Evolutionary conservation across 2,329 filamentous ascomycete species (phyloP).

Genomic region (Microdochium paspali): DNA sequence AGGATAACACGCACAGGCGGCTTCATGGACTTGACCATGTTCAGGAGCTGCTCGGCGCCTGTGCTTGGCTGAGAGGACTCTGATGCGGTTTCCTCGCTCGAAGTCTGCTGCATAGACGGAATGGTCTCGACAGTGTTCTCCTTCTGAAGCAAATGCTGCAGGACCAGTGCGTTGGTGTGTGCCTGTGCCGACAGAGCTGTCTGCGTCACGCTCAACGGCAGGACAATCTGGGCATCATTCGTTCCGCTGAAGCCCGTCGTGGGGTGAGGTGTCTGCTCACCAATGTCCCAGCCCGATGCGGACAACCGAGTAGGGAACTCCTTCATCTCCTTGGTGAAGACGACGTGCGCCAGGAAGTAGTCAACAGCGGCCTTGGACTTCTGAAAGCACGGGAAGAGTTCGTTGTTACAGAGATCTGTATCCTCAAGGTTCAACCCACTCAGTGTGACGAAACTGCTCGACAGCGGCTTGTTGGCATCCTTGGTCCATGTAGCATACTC

Average conservation of each 20-base stretch:
- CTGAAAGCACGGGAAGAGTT: slow-evolving; percentile 43
- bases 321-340: slow-evolving; percentile 53
- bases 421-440: slow-evolving; percentile 51
- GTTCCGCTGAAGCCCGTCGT: slow-evolving; percentile 64
- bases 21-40: slow-evolving; percentile 26
- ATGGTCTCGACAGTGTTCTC: slow-evolving; percentile 33
- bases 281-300: slow-evolving; percentile 60
- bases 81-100: not conserved
- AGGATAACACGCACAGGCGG: slow-evolving; percentile 48
- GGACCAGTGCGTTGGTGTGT: slow-evolving; percentile 60
- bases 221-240: slow-evolving; percentile 48
- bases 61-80: slow-evolving; percentile 8
- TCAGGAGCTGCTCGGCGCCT: slow-evolving; percentile 33
- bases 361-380: slow-evolving; percentile 47
- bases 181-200: slow-evolving; percentile 41
- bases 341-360: slow-evolving; percentile 48
- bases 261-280: slow-evolving; percentile 29
- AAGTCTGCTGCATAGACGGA: not conserved
- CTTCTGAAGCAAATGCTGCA: slow-evolving; percentile 44
- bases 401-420: slow-evolving; percentile 27
- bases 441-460: slow-evolving; percentile 27
- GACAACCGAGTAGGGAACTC: slow-evolving; percentile 56
- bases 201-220: slow-evolving; percentile 48
- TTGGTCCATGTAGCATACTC: slow-evolving; percentile 43
- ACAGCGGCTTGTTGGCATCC: slow-evolving; percentile 21